Conservation (phyloP, 2,329 filamentous ascomycete species). For the Calonectria leucothoes region DNA sequence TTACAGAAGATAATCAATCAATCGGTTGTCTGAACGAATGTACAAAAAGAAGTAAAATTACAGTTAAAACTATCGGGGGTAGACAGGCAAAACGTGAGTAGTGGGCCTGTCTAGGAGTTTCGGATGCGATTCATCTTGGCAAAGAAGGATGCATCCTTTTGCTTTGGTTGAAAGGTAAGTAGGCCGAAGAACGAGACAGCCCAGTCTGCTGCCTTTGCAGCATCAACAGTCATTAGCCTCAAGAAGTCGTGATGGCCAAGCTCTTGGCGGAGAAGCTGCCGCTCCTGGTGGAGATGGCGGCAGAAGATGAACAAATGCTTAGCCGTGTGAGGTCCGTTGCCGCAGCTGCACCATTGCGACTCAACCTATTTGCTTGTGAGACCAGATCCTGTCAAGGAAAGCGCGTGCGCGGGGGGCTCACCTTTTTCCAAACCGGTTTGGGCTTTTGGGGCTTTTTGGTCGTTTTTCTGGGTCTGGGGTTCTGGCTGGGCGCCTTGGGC, state of each 20-base stretch:
- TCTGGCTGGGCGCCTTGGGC: background rate
- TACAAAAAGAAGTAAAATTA: background rate
- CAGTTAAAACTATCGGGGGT: background rate
- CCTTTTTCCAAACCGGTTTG: background rate
- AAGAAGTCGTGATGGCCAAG: background rate
- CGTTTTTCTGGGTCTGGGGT: background rate
- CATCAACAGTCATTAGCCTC: background rate
- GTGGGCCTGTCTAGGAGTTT: background rate
- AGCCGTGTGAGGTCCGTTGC: background rate
- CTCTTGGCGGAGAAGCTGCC: background rate
- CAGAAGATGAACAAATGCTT: background rate
- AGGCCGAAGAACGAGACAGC: background rate
- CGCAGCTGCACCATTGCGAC: background rate
- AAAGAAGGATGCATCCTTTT: background rate
- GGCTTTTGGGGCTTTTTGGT: background rate
- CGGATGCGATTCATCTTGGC: background rate
- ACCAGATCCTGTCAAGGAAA: background rate
- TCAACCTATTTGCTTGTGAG: background rate
- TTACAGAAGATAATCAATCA: no score
- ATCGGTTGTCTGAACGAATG: no score
- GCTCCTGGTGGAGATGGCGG: background rate
- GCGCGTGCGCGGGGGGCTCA: background rate
- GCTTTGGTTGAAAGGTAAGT: background rate
- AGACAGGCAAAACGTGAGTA: background rate
- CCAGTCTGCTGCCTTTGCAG: background rate